phyloP scores from a whole-genome alignment of 306 rosid genomes.

The Crotalaria pallida region DNA sequence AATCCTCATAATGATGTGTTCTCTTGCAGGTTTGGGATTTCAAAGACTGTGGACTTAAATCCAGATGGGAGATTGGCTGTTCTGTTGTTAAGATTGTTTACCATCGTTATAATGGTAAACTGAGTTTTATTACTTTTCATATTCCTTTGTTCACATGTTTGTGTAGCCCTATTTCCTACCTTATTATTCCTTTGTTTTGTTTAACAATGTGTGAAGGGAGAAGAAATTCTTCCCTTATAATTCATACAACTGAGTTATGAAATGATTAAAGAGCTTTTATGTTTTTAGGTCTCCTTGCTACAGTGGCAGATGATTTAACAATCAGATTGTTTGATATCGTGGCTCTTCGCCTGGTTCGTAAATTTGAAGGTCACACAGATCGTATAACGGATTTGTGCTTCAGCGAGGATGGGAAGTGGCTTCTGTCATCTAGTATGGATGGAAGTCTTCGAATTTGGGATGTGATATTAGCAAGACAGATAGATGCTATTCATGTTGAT shows the following conservation, averaged over 20 bases:
- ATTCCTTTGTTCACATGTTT: not conserved
- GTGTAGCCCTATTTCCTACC: not conserved
- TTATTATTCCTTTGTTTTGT: not conserved
- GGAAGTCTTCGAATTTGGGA: slow-evolving; percentile 95
- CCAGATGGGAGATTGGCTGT: slow-evolving; percentile 73
- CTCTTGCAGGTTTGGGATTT: slow-evolving; percentile 82
- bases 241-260: not conserved
- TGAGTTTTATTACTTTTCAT: slow-evolving; percentile 1
- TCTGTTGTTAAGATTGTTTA: slow-evolving; percentile 66
- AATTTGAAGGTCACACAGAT: slow-evolving; percentile 89
- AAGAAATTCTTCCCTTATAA: not conserved
- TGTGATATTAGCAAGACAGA: slow-evolving; percentile 81
- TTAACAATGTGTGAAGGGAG: not conserved
- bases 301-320: slow-evolving; percentile 63
- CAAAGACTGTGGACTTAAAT: slow-evolving; percentile 59
- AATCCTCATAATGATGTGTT: slow-evolving; percentile 16
- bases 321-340: slow-evolving; percentile 77
- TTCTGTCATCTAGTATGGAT: slow-evolving; percentile 92
- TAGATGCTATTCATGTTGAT: slow-evolving; percentile 76
- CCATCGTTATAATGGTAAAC: slow-evolving; percentile 80
- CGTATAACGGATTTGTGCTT: slow-evolving; percentile 90
- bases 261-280: slow-evolving; percentile 8
- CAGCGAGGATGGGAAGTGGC: slow-evolving; percentile 99
- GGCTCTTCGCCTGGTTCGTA: slow-evolving; percentile 80
- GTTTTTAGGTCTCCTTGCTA: slow-evolving; percentile 84